Evolutionary conservation across 2,329 filamentous ascomycete genomes (phyloP).

Genomic region (Alternaria sp.): DNA sequence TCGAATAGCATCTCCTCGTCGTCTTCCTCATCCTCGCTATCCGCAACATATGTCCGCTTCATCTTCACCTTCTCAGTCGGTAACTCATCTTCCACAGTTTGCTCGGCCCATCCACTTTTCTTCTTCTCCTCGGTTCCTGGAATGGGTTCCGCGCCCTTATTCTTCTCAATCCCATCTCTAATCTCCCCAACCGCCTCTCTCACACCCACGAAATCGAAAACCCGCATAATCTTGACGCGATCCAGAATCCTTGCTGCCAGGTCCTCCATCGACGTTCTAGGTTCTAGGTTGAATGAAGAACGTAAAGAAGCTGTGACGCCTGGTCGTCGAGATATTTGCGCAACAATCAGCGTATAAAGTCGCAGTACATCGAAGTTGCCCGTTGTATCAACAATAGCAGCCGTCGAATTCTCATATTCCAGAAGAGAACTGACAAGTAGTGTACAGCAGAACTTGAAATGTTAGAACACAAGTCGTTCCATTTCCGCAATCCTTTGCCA

Average conservation of each 20-base stretch:
- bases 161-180: constrained; percentile 45
- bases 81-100: not conserved
- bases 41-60: constrained; percentile 41
- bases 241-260: constrained; percentile 53
- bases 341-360: constrained; percentile 47
- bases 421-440: constrained; percentile 54
- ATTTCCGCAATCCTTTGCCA: not conserved
- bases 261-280: constrained; percentile 28
- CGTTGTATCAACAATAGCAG: constrained; percentile 58
- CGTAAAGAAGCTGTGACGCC: not conserved
- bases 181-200: constrained; percentile 58
- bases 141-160: not conserved
- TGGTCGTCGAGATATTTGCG: constrained; percentile 26
- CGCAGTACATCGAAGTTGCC: constrained; percentile 57
- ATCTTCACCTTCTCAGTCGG: not conserved
- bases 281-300: not conserved
- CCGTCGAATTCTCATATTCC: constrained; percentile 31
- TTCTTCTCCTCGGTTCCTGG: constrained; percentile 34
- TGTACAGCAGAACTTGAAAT: constrained; percentile 31
- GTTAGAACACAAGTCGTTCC: not conserved
- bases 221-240: constrained; percentile 59
- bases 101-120: constrained; percentile 8
- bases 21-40: constrained; percentile 49
- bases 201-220: constrained; percentile 61
- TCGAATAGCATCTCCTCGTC: constrained; percentile 54